Percentiles rank a stretch among this genome's conserved stretches.
phyloP scores from a whole-genome alignment of 768 basidiomycete genomes.

The Neoboletus brunneissimus region DNA sequence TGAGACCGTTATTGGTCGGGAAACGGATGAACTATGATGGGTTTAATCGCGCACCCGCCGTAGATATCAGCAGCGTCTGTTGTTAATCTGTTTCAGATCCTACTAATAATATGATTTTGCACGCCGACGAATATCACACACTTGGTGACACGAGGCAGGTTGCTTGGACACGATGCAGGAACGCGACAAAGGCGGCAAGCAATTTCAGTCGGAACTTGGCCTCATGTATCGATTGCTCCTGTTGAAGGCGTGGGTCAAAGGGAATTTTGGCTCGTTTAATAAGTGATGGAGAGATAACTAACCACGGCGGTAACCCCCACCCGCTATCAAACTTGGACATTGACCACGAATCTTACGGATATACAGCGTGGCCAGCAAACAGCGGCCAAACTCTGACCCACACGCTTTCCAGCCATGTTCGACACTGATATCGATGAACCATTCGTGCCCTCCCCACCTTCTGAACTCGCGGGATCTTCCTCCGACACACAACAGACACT shows the following conservation, averaged over 20 bases:
- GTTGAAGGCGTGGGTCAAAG: conserved; percentile 11
- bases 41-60: conserved; percentile 1
- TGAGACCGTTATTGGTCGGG: conserved; percentile 32
- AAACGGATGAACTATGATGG: conserved; percentile 44
- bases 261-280: conserved; percentile 8
- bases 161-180: conserved; percentile 24
- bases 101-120: conserved; percentile 17
- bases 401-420: conserved; percentile 21
- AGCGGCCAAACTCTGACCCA: conserved; percentile 7
- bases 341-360: conserved; percentile 11
- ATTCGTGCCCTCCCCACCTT: conserved; percentile 30
- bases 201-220: conserved; percentile 23
- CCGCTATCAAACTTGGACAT: neutral
- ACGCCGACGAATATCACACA: neutral
- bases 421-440: conserved; percentile 30
- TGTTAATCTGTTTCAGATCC: conserved; percentile 15
- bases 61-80: conserved; percentile 14
- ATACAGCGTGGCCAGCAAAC: conserved; percentile 5
- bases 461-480: conserved; percentile 25
- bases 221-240: conserved; percentile 25
- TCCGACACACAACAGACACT: conserved; percentile 28
- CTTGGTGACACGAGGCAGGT: conserved; percentile 21
- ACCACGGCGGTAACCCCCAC: neutral
- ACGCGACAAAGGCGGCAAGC: conserved; percentile 7
- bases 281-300: conserved; percentile 10